Conservation (phyloP, 495 filamentous ascomycete genomes). For the Penicillium macrosclerotiorum region DNA sequence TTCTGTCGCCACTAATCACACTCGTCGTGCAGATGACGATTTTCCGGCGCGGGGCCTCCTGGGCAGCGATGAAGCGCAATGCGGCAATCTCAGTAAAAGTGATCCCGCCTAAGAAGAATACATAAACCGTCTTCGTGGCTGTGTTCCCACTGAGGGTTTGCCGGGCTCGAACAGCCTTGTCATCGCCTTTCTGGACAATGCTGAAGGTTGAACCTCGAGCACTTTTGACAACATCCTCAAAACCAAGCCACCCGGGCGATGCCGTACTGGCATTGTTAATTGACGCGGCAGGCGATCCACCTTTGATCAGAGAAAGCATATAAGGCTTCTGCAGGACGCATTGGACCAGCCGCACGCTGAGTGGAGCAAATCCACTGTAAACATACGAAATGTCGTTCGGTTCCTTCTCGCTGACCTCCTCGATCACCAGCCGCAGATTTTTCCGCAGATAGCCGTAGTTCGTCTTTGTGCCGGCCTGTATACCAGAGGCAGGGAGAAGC, state of each 20-base stretch:
- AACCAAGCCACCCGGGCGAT: constrained; percentile 82
- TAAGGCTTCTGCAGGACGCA: constrained; percentile 89
- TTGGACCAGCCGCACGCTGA: constrained; percentile 93
- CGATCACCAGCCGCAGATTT: constrained; percentile 82
- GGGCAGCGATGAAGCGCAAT: constrained; percentile 81
- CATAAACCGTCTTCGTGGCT: constrained; percentile 78
- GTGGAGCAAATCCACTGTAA: constrained; percentile 93
- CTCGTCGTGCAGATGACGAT: constrained; percentile 91
- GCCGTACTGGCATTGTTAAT: constrained; percentile 54
- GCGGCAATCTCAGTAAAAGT: constrained; percentile 96
- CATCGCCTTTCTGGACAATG: constrained; percentile 88
- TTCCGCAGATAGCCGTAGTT: constrained; percentile 89
- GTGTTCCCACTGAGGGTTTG: constrained; percentile 65
- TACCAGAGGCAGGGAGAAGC: constrained; percentile 64
- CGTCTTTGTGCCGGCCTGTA: constrained; percentile 63
- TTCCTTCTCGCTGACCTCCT: constrained; percentile 96
- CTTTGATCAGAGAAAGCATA: constrained; percentile 65
- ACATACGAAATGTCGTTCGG: constrained; percentile 96
- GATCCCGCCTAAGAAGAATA: constrained; percentile 93
- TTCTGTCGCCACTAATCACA: constrained; percentile 82
- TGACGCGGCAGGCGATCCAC: constrained; percentile 45
- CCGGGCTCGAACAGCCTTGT: constrained; percentile 86
- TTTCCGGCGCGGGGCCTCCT: constrained; percentile 79
- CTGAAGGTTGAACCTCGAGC: constrained; percentile 86
- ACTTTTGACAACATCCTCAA: constrained; percentile 84